A percentile compares a stretch with the other conserved stretches of the same genome.
These are phyloP conservation scores for Plantago coronopus DNA, from an alignment of 305 asterid species.

Conservation along the genomic window DNA sequence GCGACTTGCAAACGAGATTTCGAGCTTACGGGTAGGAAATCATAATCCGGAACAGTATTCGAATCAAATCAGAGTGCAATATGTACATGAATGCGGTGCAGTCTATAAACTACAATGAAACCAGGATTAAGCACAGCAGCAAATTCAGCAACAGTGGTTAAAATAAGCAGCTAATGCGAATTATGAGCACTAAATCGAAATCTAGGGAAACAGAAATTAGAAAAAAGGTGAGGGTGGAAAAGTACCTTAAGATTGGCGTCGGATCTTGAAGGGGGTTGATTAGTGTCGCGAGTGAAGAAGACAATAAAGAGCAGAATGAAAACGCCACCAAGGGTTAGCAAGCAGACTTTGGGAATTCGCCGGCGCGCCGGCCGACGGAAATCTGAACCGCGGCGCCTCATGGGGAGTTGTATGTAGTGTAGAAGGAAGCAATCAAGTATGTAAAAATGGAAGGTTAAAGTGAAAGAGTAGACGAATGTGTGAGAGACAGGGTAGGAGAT, in stretches of 20 bases:
- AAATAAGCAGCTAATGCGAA: neutral
- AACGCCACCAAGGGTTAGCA: conserved; percentile 60
- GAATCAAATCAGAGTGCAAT: no score
- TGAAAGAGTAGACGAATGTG: no score
- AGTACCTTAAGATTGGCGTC: conserved; percentile 49
- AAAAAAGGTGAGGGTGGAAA: conserved; percentile 18
- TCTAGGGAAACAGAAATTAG: neutral
- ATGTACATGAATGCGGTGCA: no score
- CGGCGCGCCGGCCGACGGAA: conserved; percentile 80
- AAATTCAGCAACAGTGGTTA: neutral
- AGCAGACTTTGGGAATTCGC: conserved; percentile 56
- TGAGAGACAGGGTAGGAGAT: no score
- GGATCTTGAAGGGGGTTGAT: conserved; percentile 57
- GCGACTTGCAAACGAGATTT: no score
- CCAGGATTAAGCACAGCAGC: no score
- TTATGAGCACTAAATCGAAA: conserved; percentile 10
- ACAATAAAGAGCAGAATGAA: conserved; percentile 56
- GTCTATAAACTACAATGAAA: no score
- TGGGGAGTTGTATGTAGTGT: no score
- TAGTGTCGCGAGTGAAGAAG: conserved; percentile 53
- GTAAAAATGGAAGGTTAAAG: no score
- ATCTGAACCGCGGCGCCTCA: conserved; percentile 82
- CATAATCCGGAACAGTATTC: no score
- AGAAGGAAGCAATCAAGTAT: no score
- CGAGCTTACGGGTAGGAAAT: no score